These are phyloP conservation scores for Tolypocladium pustulatum DNA, from an alignment of 2,329 filamentous ascomycete species.

Conservation along the genomic window DNA sequence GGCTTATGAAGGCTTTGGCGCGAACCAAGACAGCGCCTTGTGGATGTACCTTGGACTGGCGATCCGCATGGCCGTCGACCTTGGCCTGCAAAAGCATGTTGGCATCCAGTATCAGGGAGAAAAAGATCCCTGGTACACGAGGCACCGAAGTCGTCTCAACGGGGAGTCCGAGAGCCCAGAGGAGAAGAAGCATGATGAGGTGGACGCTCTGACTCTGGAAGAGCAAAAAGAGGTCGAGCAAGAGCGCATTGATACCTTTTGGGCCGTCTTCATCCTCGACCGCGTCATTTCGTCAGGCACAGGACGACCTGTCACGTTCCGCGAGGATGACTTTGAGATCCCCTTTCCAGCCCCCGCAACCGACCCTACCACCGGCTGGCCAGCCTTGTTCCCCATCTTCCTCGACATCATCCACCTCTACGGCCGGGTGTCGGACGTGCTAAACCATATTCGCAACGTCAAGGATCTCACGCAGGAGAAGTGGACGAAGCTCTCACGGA, in stretches of 20 bases:
- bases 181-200: conserved; percentile 28
- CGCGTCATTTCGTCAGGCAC: conserved; percentile 81
- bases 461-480: conserved; percentile 68
- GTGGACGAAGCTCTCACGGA: conserved; percentile 58
- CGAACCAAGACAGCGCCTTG: conserved; percentile 76
- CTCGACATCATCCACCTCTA: conserved; percentile 81
- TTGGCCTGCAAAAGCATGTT: conserved; percentile 73
- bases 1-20: conserved; percentile 83
- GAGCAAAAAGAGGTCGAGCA: conserved; percentile 62
- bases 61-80: conserved; percentile 70
- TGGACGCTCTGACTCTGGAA: conserved; percentile 29
- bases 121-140: conserved; percentile 37
- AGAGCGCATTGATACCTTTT: conserved; percentile 78
- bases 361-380: conserved; percentile 54
- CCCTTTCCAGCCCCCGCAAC: conserved; percentile 46
- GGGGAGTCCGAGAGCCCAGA: conserved; percentile 24
- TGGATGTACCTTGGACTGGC: conserved; percentile 92
- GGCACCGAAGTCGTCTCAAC: conserved; percentile 29
- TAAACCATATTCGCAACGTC: conserved; percentile 69
- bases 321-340: conserved; percentile 77
- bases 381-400: conserved; percentile 68
- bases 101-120: conserved; percentile 55
- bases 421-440: conserved; percentile 69
- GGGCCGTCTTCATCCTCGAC: conserved; percentile 82
- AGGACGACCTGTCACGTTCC: conserved; percentile 71